Evolutionary conservation across 441 rosid genomes (phyloP).

Genomic region (Eutrema salsugineum): DNA sequence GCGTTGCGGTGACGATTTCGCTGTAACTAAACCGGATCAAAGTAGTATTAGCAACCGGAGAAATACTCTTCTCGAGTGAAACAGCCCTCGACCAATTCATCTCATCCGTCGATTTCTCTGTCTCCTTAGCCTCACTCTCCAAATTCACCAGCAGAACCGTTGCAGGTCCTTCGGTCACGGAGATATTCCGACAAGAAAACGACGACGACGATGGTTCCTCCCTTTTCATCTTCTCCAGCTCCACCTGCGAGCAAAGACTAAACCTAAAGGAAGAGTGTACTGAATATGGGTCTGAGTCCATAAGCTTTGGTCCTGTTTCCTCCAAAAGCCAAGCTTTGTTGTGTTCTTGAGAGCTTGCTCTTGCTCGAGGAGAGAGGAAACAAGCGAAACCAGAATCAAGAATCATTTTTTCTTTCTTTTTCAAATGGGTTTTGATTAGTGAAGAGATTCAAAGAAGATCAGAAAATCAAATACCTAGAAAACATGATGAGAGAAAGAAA

Average conservation of each 20-base stretch:
- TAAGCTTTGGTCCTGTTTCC: slow-evolving; percentile 63
- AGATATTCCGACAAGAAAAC: not conserved
- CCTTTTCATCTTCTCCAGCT: slow-evolving; percentile 67
- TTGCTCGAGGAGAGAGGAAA: slow-evolving; percentile 39
- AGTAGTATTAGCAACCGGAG: slow-evolving; percentile 58
- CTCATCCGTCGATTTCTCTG: slow-evolving; percentile 46
- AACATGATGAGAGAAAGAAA: not conserved
- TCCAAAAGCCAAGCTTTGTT: slow-evolving; percentile 90
- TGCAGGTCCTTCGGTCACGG: slow-evolving; percentile 41
- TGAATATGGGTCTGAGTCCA: slow-evolving; percentile 66
- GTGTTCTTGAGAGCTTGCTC: slow-evolving; percentile 34
- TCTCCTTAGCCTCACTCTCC: slow-evolving; percentile 39
- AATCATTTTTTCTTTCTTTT: slow-evolving; percentile 42
- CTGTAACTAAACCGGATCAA: slow-evolving; percentile 61
- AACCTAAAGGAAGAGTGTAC: slow-evolving; percentile 91
- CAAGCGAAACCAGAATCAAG: slow-evolving; percentile 56
- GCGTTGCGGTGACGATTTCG: slow-evolving; percentile 71
- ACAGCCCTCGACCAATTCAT: slow-evolving; percentile 64
- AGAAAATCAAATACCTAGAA: slow-evolving; percentile 41
- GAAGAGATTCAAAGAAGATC: slow-evolving; percentile 41
- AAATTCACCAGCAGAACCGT: slow-evolving; percentile 77
- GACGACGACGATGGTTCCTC: slow-evolving; percentile 3
- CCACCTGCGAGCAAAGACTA: slow-evolving; percentile 78
- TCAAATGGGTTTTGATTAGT: slow-evolving; percentile 28
- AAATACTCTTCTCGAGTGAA: slow-evolving; percentile 77